Base-by-base conservation (phyloP, 208 protist genomes). In the Trypanosoma grayi region DNA sequence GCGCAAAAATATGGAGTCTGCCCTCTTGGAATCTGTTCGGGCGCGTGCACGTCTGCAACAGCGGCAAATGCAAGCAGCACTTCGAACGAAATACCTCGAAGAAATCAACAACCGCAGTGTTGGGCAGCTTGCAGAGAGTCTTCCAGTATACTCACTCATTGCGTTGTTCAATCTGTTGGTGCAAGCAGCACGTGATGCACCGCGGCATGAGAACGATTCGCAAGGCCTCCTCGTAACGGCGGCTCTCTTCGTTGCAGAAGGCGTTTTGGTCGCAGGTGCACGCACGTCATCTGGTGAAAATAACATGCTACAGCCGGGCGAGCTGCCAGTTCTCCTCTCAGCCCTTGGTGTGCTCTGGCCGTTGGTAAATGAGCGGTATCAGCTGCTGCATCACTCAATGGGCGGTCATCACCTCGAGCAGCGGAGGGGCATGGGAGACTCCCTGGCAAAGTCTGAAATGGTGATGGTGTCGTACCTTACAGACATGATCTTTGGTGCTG, bases 41-140 rank as follows among this genome's bases (percentile, higher is more conserved):
- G 75, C 86, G 68, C 82, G 77, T 18, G 71, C 75, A 13, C 79
- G 88, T 25, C 68, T 94, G 51, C 71, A 89, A 52, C 84, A 90
- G 47, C 81, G 87, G 9, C 75, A 79, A 71, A 78, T 94, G 30
- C 58, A 71, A 14, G 73, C 74, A 30, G 82, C 81, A 13, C 81
- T 93, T 50, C 87, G 81, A 1, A 59, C 66, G 24, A 68, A 73
- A 28, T 66, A 81, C 33, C 30, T 87, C 18, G 68, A 65, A 30
- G 71, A 73, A 61, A 40, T 46, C 18, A 45, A 72, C 47, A 57
- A 50, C 9, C 37, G 41, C 16, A 65, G 66, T 44, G 48, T 87
- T 27, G 41, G 66, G 16, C 25, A 52, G 10, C 63, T 90, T 5
- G 72, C 60, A 16, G 46, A 36, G 9, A 20, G 52, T 8, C 54